Base-by-base conservation (phyloP, 768 basidiomycete genomes). In the Floccularia luteovirens region DNA sequence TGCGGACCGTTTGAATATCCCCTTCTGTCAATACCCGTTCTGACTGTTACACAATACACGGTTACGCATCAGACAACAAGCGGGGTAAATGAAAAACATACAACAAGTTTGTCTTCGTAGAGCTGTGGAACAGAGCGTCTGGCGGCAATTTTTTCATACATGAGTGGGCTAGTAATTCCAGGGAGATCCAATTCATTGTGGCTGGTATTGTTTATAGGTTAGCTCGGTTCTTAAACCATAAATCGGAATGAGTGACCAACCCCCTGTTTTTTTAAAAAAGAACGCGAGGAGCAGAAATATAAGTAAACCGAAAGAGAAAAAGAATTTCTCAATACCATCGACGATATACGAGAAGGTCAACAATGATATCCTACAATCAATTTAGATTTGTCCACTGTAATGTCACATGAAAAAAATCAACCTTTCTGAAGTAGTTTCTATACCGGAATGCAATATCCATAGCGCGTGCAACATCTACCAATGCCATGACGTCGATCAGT, bases 151-250 rank as follows among this genome's bases (percentile, higher is more conserved):
- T 85, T 77, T 57, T 87, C 72, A 60, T 96, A 96, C 91, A 94
- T 96, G 7, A 82, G 62, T 0, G 92, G 91, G 43, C 83, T 84
- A 0, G 92, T 94, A 56, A 90, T 86, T 12, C 78, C 77, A 0
- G 89, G 89, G 38, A 91, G 74, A 52, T 92, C 88, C 22, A 91
- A 71, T 58, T 92, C 90, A 50, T 93, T 93, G 56, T 92, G 90
- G 1, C 90, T 88, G 33, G 24, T 39, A 8, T 14, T 14, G 14
- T 8, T 28, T 28, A 28, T 28, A n/a, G 27, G 14, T 28, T 8
- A 28, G 27, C 14, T 28, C n/a, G n/a, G n/a, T n/a, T n/a, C n/a
- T n/a, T n/a, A n/a, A n/a, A n/a, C n/a, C n/a, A n/a, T n/a, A n/a
- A n/a, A n/a, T n/a, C n/a, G n/a, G n/a, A n/a, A n/a, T n/a, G n/a